Percentiles rank a stretch among this genome's conserved stretches.
Evolutionary conservation across 1,284 basidiomycete species (phyloP).

Genomic region (Boletus smithii): DNA sequence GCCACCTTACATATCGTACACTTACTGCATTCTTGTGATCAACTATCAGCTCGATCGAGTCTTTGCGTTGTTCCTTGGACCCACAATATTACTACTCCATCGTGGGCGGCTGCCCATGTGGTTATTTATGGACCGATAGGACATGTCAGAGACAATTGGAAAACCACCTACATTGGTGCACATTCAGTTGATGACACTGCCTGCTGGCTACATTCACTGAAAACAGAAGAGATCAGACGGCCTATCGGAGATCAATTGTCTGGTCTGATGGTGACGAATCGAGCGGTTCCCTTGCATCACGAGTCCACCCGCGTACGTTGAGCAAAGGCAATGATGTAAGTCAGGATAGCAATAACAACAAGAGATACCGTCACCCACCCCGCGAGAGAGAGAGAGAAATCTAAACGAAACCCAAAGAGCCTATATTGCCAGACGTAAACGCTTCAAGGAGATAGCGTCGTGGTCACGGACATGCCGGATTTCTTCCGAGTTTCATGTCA

Average conservation of each 20-base stretch:
- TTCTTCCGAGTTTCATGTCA: constrained; percentile 3
- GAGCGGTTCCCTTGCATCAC: constrained; percentile 1
- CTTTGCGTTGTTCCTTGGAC: constrained; percentile 17
- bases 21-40: constrained; percentile 12
- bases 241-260: constrained; percentile 6
- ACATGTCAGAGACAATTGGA: too few relatives aligned
- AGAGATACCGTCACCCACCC: constrained; percentile 10
- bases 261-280: background rate
- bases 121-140: too few relatives aligned
- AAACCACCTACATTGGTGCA: background rate
- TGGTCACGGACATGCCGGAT: constrained; percentile 1
- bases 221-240: constrained; percentile 3
- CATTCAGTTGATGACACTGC: too few relatives aligned
- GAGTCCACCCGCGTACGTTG: background rate
- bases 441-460: constrained; percentile 1
- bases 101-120: background rate
- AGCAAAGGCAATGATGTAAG: constrained; percentile 14
- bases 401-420: constrained; percentile 12
- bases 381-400: constrained; percentile 1
- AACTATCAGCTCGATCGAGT: constrained; percentile 2
- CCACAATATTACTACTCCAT: constrained; percentile 10
- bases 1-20: constrained; percentile 15
- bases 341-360: constrained; percentile 3
- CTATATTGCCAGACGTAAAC: constrained; percentile 25
- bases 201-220: background rate